A percentile compares a stretch with the other conserved stretches of the same genome.
Conservation (phyloP, 176 grass and related monocot genomes). For the Leersia perrieri region DNA sequence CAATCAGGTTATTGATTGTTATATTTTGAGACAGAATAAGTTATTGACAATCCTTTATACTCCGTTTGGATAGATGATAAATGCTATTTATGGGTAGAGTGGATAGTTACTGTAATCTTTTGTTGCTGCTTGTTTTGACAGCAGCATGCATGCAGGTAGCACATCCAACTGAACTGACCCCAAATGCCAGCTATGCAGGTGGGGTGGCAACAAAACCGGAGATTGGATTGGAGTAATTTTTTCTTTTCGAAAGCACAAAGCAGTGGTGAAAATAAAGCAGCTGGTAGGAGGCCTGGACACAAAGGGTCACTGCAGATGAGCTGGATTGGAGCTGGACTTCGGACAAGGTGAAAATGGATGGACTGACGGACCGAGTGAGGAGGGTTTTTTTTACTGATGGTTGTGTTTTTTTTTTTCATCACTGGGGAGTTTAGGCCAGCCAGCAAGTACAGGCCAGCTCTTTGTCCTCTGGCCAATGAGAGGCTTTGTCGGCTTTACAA, state of each 20-base stretch:
- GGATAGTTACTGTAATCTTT: neutral
- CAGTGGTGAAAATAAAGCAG: neutral
- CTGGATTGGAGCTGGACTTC: constrained; percentile 3
- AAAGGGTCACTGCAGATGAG: constrained; percentile 6
- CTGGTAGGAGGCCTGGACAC: neutral
- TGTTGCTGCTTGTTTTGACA: neutral
- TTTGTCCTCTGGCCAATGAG: constrained; percentile 25
- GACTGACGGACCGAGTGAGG: neutral
- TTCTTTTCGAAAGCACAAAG: neutral
- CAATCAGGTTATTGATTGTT: too few relatives aligned
- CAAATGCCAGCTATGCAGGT: neutral
- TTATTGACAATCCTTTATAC: too few relatives aligned
- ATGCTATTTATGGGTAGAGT: too few relatives aligned
- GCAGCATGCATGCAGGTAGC: neutral
- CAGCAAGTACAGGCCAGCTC: constrained; percentile 26
- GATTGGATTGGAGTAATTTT: too few relatives aligned
- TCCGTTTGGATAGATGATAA: too few relatives aligned
- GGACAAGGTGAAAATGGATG: constrained; percentile 15
- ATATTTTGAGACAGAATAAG: too few relatives aligned
- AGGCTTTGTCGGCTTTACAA: constrained; percentile 34
- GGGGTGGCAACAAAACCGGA: neutral
- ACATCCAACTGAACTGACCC: neutral
- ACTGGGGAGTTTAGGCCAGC: neutral
- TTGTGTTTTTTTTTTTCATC: neutral
- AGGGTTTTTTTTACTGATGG: neutral